phyloP scores from a whole-genome alignment of 768 basidiomycete genomes.

The Rhodosporidiobolus sp. region DNA sequence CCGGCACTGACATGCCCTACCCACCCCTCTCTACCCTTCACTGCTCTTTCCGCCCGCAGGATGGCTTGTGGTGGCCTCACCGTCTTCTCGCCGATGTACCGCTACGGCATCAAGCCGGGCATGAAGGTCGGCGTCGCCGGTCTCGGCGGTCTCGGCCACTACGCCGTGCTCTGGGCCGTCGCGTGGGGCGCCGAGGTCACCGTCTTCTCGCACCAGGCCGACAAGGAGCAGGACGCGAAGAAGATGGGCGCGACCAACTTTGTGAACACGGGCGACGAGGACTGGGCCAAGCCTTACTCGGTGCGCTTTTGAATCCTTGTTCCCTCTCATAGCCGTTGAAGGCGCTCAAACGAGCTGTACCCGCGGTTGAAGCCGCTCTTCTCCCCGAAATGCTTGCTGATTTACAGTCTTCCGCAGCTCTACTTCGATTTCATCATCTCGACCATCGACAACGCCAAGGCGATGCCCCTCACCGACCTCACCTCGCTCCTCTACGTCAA shows the following conservation, averaged over 20 bases:
- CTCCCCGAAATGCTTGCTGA: too few relatives aligned
- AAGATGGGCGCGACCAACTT: slow-evolving; percentile 61
- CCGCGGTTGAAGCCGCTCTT: too few relatives aligned
- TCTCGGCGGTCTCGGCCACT: slow-evolving; percentile 58
- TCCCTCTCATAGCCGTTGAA: too few relatives aligned
- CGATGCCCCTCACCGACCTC: slow-evolving; percentile 56
- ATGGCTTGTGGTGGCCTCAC: slow-evolving; percentile 50
- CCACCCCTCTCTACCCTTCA: too few relatives aligned
- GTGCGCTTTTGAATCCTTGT: too few relatives aligned
- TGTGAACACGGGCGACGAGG: slow-evolving; percentile 52
- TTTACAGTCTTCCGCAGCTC: neutral
- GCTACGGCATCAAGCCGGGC: slow-evolving; percentile 58
- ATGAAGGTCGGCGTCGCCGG: slow-evolving; percentile 64
- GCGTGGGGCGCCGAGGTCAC: slow-evolving; percentile 48
- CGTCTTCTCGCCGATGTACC: slow-evolving; percentile 47
- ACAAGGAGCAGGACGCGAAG: slow-evolving; percentile 58
- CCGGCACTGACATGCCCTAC: too few relatives aligned
- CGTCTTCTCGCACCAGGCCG: slow-evolving; percentile 38
- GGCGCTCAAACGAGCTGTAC: too few relatives aligned
- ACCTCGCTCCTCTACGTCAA: slow-evolving; percentile 57
- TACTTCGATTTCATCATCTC: slow-evolving; percentile 49
- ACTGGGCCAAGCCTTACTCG: slow-evolving; percentile 29
- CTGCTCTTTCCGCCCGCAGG: slow-evolving; percentile 17
- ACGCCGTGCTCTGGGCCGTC: slow-evolving; percentile 22
- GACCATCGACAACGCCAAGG: slow-evolving; percentile 44